Conservation (phyloP, 805 yeast genomes). For the Brettanomyces naardenensis region DNA sequence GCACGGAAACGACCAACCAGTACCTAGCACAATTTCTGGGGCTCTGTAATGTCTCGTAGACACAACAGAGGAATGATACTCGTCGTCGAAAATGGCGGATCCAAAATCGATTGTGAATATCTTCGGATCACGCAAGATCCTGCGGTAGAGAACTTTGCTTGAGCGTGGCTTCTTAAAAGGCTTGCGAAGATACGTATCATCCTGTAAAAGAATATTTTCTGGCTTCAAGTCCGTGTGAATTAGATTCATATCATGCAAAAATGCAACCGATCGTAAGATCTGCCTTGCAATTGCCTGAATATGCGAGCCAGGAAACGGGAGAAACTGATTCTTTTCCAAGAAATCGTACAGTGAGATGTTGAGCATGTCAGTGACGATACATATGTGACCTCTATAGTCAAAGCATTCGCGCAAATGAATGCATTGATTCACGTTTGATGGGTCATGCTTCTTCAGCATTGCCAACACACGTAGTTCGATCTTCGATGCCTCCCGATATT, state of each 20-base stretch:
- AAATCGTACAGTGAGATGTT: slow-evolving; percentile 87
- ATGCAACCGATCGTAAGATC: slow-evolving; percentile 75
- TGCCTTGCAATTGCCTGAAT: slow-evolving; percentile 86
- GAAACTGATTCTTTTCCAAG: slow-evolving; percentile 70
- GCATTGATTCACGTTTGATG: slow-evolving; percentile 61
- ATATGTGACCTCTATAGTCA: slow-evolving; percentile 89
- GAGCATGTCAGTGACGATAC: slow-evolving; percentile 83
- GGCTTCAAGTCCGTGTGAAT: slow-evolving; percentile 97
- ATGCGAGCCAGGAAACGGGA: slow-evolving; percentile 92
- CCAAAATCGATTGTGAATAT: slow-evolving; percentile 95
- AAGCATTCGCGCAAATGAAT: slow-evolving; percentile 83
- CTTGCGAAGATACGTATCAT: slow-evolving; percentile 37
- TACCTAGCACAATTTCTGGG: slow-evolving; percentile 88
- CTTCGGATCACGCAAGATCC: slow-evolving; percentile 64
- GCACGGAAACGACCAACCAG: slow-evolving; percentile 97
- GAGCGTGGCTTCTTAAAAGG: slow-evolving; percentile 22
- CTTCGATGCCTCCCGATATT: slow-evolving; percentile 92
- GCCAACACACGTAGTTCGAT: slow-evolving; percentile 81
- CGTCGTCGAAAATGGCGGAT: slow-evolving; percentile 90
- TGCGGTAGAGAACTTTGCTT: slow-evolving; percentile 16
- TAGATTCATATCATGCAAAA: slow-evolving; percentile 79
- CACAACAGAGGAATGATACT: slow-evolving; percentile 85
- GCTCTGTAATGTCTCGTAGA: slow-evolving; percentile 96
- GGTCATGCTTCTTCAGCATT: slow-evolving; percentile 66
- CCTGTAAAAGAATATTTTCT: slow-evolving; percentile 74